Conservation (phyloP, 495 filamentous ascomycete genomes). For the Hypomontagnella monticulosa region DNA sequence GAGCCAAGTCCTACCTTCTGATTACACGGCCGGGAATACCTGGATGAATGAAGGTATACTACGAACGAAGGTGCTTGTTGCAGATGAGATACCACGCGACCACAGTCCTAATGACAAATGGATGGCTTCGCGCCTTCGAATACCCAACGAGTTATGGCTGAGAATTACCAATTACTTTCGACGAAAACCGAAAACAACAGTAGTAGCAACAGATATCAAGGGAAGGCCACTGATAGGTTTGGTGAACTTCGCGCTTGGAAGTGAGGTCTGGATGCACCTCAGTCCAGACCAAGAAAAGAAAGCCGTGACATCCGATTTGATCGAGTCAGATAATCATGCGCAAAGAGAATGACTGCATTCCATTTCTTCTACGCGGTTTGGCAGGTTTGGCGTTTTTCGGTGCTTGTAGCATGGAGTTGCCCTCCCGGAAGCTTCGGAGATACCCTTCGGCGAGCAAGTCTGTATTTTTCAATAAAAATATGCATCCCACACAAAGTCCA, state of each 20-base stretch:
- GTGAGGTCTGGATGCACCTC: slow-evolving; percentile 63
- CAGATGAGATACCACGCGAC: slow-evolving; percentile 51
- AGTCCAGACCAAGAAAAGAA: slow-evolving; percentile 47
- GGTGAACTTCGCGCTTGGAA: slow-evolving; percentile 48
- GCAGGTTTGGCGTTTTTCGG: slow-evolving; percentile 11
- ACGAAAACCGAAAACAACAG: slow-evolving; percentile 25
- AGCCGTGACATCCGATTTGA: slow-evolving; percentile 37
- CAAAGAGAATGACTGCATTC: not conserved
- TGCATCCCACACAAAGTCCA: slow-evolving; percentile 5
- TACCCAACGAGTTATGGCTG: slow-evolving; percentile 58
- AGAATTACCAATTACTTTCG: slow-evolving; percentile 48
- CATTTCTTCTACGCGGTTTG: not conserved
- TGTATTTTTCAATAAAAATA: slow-evolving; percentile 10
- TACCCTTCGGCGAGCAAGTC: slow-evolving; percentile 17
- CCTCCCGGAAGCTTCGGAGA: slow-evolving; percentile 19
- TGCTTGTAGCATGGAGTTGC: not conserved
- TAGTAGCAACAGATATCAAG: slow-evolving; percentile 23
- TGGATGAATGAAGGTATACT: slow-evolving; percentile 57
- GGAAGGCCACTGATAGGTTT: slow-evolving; percentile 41
- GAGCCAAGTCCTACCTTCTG: slow-evolving; percentile 51
- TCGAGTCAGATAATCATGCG: not conserved
- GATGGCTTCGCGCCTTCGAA: slow-evolving; percentile 57
- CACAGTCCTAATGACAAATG: slow-evolving; percentile 58
- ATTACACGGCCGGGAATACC: slow-evolving; percentile 47
- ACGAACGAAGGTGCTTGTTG: slow-evolving; percentile 31